Base-by-base conservation (phyloP, 371 early-diverging fungal genomes). In the Mortierella sp. region DNA sequence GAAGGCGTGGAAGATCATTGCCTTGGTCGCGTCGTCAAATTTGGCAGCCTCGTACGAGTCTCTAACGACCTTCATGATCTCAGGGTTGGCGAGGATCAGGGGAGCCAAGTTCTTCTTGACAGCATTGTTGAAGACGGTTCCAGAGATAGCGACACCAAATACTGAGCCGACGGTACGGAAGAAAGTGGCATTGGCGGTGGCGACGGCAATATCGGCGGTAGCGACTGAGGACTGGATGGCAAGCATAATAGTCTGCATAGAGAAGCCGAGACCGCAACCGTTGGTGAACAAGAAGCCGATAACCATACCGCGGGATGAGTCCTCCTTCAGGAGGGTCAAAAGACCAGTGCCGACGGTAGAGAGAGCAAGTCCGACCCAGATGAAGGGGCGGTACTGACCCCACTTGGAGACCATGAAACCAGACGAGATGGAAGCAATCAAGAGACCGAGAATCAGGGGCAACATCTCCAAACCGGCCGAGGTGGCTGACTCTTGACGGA, bases 111-210 rank as follows among this genome's bases (percentile, higher is more conserved):
- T 69, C 43, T 59, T 46, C 71, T 83, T 77, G 71, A 90, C 72
- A 19, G 72, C 61, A 79, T 91, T 92, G 78, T 88, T 89, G 82
- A 91, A 91, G 57, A 92, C 80, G 10, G 91, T 87, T 1, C 90
- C 92, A 24, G 88, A 80, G 11, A 93, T 80, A 46, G 94, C 94
- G 70, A 95, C 89, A 13, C 95, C 95, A 57, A 95, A 81, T 2
- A 93, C 91, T 71, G 95, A 93, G 57, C 96, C 95, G 59, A 95
- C 88, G 5, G 93, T 90, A 50, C 93, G 91, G 79, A 88, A 88
- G 77, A 93, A 93, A 74, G 90, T 89, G 16, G 88, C 76, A 79
- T 91, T 84, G 16, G 93, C 87, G 31, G 96, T 94, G 46, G 91
- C 93, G 28, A 95, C 87, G n/a, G 95, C 93, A 81, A 94, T 91